Evolutionary conservation across 768 basidiomycete species (phyloP), one percentile per base, ranked within the genome.

Genomic region (Tricholomella constricta): DNA sequence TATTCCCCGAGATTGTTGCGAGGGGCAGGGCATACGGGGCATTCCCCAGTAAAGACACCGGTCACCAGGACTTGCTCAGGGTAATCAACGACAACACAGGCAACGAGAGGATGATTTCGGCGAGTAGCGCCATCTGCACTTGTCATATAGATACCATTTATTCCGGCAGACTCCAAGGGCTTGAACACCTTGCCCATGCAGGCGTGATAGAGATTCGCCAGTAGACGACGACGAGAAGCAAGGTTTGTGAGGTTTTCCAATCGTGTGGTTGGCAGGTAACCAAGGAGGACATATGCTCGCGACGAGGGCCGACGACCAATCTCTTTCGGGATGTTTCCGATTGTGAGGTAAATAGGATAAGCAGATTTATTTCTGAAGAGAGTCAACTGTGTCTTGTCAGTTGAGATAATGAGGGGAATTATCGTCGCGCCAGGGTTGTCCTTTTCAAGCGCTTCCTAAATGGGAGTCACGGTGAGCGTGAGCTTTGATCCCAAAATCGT

Each of bases 341-440:
- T 71, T 0, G 79, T 76, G 9, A 80, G 44, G 55, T 82, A 82
- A 0, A 81, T 68, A 0, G 78, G 79, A 56, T 76, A 79, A 11
- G 74, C 73, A n/a, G 56, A 50, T 54, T 79, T 76, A 50, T 75
- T 70, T 2, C 71, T 56, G 47, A 79, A 75, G 1, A 61, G 50
- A 0, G 75, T 75, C 0, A 80, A 60, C 45, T 71, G 65, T 0
- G 77, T 80, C 47, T 79, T 80, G 62, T 82, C 77, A 0, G 77
- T 69, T 0, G 76, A 69, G 2, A 82, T 58, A 17, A 81, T 78
- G 5, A 82, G 43, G 0, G 78, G 78, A 0, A 73, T 59, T 4
- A 78, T 62, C 2, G 74, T 70, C 1, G 69, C 70, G 2, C 61
- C 63, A n/a, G 50, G 44, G 22, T 31, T 56, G n/a, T 52, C 34